A percentile compares a stretch with the other conserved stretches of the same genome.
phyloP scores from a whole-genome alignment of 1,139 yeast genomes.

The Taphrina communis region DNA sequence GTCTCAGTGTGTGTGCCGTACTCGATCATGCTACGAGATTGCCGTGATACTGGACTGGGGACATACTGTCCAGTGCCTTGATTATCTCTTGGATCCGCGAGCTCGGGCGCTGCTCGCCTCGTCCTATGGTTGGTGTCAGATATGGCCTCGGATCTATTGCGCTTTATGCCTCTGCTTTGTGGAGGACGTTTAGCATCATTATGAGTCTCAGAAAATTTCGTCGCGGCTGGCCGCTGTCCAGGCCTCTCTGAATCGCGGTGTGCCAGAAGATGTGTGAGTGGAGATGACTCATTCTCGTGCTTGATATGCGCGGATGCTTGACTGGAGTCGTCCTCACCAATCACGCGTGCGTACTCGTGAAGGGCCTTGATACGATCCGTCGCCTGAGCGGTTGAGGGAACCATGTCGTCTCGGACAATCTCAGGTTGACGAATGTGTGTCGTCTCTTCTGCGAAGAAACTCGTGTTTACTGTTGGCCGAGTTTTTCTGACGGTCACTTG shows the following conservation, averaged over 20 bases:
- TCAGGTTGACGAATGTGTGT: neutral
- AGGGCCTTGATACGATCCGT: neutral
- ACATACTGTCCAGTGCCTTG: slow-evolving; percentile 1
- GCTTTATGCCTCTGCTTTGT: neutral
- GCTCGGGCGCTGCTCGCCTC: neutral
- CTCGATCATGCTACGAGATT: slow-evolving; percentile 44
- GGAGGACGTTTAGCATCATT: neutral
- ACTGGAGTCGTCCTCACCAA: slow-evolving; percentile 5
- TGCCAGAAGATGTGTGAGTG: slow-evolving; percentile 4
- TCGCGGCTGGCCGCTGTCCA: neutral
- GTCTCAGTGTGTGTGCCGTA: slow-evolving; percentile 48
- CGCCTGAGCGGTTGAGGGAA: neutral
- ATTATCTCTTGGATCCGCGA: neutral
- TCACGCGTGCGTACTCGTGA: neutral
- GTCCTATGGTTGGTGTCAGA: neutral
- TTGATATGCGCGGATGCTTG: slow-evolving; percentile 6
- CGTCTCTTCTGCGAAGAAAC: neutral
- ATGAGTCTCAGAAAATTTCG: neutral
- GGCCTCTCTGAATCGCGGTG: neutral
- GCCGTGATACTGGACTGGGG: neutral
- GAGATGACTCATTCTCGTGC: neutral
- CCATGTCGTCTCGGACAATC: neutral
- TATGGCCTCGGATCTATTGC: slow-evolving; percentile 7
- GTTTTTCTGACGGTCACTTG: slow-evolving; percentile 18
- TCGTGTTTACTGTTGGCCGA: neutral